Percentiles rank a stretch among this genome's conserved stretches.
Evolutionary conservation across 768 basidiomycete species (phyloP).

Genomic region (Kondoa malvinella): DNA sequence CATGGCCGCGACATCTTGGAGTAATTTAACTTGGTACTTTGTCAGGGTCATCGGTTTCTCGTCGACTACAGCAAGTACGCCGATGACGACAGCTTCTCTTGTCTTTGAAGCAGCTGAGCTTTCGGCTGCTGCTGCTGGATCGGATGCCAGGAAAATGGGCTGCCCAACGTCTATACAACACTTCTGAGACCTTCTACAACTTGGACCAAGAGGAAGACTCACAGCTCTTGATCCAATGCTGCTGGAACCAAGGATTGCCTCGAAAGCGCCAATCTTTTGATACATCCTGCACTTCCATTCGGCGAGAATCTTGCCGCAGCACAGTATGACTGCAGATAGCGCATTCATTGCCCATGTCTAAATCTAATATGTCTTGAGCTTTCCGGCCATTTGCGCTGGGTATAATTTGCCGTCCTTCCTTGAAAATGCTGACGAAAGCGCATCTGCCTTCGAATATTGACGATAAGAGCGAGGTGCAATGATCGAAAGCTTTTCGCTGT

Average conservation of each 20-base stretch:
- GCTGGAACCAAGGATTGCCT: background rate
- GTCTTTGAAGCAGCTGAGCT: background rate
- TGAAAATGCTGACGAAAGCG: background rate
- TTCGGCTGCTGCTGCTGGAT: background rate
- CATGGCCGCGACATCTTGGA: background rate
- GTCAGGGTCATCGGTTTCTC: background rate
- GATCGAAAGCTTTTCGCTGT: background rate
- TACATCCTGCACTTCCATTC: background rate
- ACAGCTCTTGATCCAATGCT: background rate
- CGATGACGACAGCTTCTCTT: background rate
- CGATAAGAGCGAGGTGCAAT: background rate
- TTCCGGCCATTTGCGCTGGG: background rate
- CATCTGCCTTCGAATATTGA: background rate
- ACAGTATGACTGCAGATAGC: background rate
- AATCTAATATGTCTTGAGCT: background rate
- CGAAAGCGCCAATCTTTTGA: background rate
- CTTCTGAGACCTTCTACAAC: background rate
- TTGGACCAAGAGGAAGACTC: background rate
- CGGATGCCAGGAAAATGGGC: background rate
- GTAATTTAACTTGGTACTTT: background rate
- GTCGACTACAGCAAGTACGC: background rate
- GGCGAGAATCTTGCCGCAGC: background rate
- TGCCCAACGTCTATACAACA: background rate
- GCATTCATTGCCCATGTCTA: background rate
- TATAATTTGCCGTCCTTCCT: background rate